These are phyloP conservation scores for Dryadomyces sulphureus DNA, from an alignment of 2,329 filamentous ascomycete species.

Conservation along the genomic window DNA sequence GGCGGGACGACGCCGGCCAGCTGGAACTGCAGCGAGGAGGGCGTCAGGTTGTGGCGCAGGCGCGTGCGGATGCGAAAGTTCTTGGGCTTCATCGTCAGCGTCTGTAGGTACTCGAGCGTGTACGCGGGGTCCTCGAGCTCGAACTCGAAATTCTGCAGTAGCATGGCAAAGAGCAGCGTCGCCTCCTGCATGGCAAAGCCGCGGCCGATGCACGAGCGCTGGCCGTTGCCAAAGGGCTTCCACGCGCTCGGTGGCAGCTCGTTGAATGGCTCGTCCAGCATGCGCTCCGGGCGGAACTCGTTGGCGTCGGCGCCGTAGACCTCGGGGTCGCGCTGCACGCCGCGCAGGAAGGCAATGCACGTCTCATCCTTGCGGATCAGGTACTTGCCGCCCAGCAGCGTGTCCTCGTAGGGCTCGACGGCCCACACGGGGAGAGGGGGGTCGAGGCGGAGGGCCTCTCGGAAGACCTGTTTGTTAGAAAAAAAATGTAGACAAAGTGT, in stretches of 20 bases:
- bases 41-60: slow-evolving; percentile 44
- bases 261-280: slow-evolving; percentile 54
- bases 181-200: slow-evolving; percentile 65
- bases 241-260: slow-evolving; percentile 43
- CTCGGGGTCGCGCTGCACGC: slow-evolving; percentile 44
- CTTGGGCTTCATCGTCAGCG: slow-evolving; percentile 48
- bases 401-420: slow-evolving; percentile 37
- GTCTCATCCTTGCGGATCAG: slow-evolving; percentile 37
- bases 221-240: slow-evolving; percentile 51
- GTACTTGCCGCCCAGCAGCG: slow-evolving; percentile 46
- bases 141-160: slow-evolving; percentile 61
- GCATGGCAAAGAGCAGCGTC: slow-evolving; percentile 42
- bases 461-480: too few species aligned
- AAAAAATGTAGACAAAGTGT: too few species aligned
- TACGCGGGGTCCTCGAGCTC: slow-evolving; percentile 46
- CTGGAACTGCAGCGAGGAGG: slow-evolving; percentile 30
- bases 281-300: slow-evolving; percentile 55
- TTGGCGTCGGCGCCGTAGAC: slow-evolving; percentile 52
- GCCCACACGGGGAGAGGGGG: slow-evolving; percentile 45
- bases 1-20: slow-evolving; percentile 32
- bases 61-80: slow-evolving; percentile 46
- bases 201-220: slow-evolving; percentile 53
- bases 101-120: slow-evolving; percentile 36
- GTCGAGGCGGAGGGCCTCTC: slow-evolving; percentile 49
- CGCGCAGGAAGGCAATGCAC: slow-evolving; percentile 31